phyloP scores from a whole-genome alignment of 495 filamentous ascomycete genomes.

The Cryomyces antarcticus region DNA sequence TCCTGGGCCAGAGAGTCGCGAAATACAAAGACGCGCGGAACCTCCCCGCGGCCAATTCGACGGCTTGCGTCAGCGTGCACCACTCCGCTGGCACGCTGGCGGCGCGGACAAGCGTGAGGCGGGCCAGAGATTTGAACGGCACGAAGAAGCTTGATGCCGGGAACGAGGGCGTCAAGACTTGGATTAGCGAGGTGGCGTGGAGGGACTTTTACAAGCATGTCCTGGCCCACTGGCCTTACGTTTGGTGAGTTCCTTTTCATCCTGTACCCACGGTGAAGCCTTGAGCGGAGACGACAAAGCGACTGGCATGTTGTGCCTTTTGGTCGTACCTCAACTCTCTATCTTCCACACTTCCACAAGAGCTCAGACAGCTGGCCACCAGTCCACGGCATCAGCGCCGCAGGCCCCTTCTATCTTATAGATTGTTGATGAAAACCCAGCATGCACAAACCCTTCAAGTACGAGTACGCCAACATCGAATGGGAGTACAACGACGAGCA shows the following conservation, averaged over 20 bases:
- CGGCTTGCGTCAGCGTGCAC: conserved; percentile 60
- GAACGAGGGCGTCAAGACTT: conserved; percentile 42
- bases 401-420: not conserved
- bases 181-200: conserved; percentile 85
- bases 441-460: conserved; percentile 91
- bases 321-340: too few relatives aligned
- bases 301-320: too few relatives aligned
- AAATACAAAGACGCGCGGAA: conserved; percentile 41
- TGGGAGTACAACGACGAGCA: conserved; percentile 54
- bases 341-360: too few relatives aligned
- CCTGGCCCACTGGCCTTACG: conserved; percentile 67
- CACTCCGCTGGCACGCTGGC: conserved; percentile 59
- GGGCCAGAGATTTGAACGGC: conserved; percentile 45
- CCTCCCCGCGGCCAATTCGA: conserved; percentile 38
- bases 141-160: conserved; percentile 51
- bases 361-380: too few relatives aligned
- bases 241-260: conserved; percentile 36
- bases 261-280: not conserved
- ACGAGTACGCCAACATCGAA: conserved; percentile 59
- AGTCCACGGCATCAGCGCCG: too few relatives aligned
- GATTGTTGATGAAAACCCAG: conserved; percentile 18
- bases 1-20: conserved; percentile 42
- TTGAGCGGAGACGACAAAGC: too few relatives aligned
- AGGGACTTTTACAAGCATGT: conserved; percentile 88
- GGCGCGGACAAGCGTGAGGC: conserved; percentile 49